A percentile compares a stretch with the other conserved stretches of the same genome.
These are phyloP conservation scores for Yarrowia hollandica DNA, from an alignment of 805 yeast genomes.

Conservation along the genomic window DNA sequence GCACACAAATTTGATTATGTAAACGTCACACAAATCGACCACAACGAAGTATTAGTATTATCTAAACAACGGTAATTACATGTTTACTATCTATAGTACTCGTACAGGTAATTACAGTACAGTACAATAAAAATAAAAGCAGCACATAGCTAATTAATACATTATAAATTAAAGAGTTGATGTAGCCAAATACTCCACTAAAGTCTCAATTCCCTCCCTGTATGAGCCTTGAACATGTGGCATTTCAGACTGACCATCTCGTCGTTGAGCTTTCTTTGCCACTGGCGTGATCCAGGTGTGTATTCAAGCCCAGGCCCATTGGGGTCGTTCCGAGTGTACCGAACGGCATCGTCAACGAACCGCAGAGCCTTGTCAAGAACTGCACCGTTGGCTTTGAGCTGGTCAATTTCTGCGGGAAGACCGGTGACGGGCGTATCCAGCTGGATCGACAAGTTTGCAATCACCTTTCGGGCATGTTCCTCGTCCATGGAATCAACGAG, in stretches of 20 bases:
- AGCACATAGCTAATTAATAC: neutral
- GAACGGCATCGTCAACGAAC: constrained; percentile 7
- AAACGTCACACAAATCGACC: no score
- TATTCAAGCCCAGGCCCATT: neutral
- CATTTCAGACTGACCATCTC: constrained; percentile 4
- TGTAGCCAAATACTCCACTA: neutral
- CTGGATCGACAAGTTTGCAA: neutral
- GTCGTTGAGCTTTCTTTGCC: neutral
- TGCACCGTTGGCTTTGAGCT: neutral
- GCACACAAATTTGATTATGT: no score
- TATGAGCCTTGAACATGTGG: neutral
- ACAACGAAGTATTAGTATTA: no score
- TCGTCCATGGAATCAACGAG: neutral
- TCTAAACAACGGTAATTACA: no score
- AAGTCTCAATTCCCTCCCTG: neutral
- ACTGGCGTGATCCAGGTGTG: constrained; percentile 3
- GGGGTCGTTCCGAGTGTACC: constrained; percentile 5
- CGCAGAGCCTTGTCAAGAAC: neutral
- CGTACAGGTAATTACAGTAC: no score
- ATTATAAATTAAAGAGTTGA: neutral
- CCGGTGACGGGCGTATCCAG: constrained; percentile 7
- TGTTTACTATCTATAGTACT: no score
- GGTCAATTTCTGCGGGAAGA: constrained; percentile 5
- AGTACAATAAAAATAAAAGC: neutral
- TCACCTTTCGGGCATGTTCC: constrained; percentile 7